Percentiles rank a stretch among this genome's conserved stretches.
Evolutionary conservation across 768 basidiomycete species (phyloP).

Genomic region (Auriscalpium vulgare): DNA sequence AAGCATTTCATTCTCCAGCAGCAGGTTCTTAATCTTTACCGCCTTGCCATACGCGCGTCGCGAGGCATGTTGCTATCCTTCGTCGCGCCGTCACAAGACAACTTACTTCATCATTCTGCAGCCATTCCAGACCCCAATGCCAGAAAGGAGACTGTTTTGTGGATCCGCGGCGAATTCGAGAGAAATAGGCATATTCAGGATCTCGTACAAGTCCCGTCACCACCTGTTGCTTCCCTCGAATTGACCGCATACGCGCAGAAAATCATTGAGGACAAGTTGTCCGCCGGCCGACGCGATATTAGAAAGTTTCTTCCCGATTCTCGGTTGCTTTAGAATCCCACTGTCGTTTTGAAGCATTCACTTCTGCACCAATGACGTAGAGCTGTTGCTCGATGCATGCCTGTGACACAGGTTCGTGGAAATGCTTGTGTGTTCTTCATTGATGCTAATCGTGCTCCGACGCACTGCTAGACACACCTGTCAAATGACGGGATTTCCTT

Average conservation of each 20-base stretch:
- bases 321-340: neutral
- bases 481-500: too few relatives aligned
- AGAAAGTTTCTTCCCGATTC: conserved; percentile 44
- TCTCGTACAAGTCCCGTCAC: conserved; percentile 33
- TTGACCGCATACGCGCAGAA: conserved; percentile 26
- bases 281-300: conserved; percentile 49
- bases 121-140: conserved; percentile 55
- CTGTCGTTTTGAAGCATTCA: too few relatives aligned
- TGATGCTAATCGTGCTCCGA: too few relatives aligned
- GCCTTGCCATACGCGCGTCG: conserved; percentile 60
- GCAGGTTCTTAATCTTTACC: conserved; percentile 54
- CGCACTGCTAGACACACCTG: too few relatives aligned
- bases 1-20: conserved; percentile 71
- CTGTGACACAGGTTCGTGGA: too few relatives aligned
- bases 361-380: too few relatives aligned
- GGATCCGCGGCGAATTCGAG: conserved; percentile 71
- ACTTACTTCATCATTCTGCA: conserved; percentile 21
- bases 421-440: too few relatives aligned
- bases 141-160: conserved; percentile 57
- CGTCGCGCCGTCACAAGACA: conserved; percentile 2
- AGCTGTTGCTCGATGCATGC: too few relatives aligned
- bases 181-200: conserved; percentile 50
- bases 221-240: neutral
- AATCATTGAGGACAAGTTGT: conserved; percentile 54
- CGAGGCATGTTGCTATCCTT: conserved; percentile 36